Evolutionary conservation across 768 basidiomycete species (phyloP).

Genomic region (Hemileccinum rubropunctum): DNA sequence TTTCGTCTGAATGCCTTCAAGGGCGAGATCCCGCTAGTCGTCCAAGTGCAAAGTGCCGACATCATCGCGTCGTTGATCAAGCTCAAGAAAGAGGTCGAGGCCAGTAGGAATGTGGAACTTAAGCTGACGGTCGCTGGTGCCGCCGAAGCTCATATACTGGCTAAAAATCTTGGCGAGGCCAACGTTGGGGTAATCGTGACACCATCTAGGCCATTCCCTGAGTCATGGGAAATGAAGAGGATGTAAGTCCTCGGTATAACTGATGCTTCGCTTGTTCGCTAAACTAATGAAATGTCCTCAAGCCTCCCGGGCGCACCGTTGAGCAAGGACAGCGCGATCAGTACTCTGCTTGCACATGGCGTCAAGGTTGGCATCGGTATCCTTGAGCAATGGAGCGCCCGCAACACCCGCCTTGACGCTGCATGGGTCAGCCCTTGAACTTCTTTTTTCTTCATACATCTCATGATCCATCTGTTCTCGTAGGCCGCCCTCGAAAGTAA

Average conservation of each 20-base stretch:
- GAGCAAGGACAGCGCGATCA: constrained; percentile 50
- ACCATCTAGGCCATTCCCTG: constrained; percentile 70
- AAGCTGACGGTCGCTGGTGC: constrained; percentile 65
- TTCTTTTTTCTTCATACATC: constrained; percentile 19
- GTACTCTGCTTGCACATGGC: constrained; percentile 59
- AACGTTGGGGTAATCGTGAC: constrained; percentile 68
- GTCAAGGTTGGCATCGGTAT: constrained; percentile 74
- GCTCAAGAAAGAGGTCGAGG: constrained; percentile 64
- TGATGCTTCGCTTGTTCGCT: background rate
- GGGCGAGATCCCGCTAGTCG: constrained; percentile 73
- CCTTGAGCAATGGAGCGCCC: constrained; percentile 64
- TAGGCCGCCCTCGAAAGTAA: constrained; percentile 41
- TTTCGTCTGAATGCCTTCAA: constrained; percentile 21
- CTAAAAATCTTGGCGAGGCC: constrained; percentile 65
- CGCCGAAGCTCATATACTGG: constrained; percentile 69
- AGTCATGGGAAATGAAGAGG: constrained; percentile 58
- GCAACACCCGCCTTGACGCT: constrained; percentile 75
- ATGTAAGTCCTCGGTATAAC: constrained; percentile 20
- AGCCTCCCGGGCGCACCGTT: constrained; percentile 32
- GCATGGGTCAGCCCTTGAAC: constrained; percentile 61
- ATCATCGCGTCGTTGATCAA: constrained; percentile 74
- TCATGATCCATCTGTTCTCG: constrained; percentile 2
- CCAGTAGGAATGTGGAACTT: constrained; percentile 40
- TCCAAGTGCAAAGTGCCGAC: constrained; percentile 76
- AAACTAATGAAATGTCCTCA: constrained; percentile 7